Base-by-base conservation (phyloP, 192 early-diverging fungal species). In the Jimgerdemannia flammicorona region DNA sequence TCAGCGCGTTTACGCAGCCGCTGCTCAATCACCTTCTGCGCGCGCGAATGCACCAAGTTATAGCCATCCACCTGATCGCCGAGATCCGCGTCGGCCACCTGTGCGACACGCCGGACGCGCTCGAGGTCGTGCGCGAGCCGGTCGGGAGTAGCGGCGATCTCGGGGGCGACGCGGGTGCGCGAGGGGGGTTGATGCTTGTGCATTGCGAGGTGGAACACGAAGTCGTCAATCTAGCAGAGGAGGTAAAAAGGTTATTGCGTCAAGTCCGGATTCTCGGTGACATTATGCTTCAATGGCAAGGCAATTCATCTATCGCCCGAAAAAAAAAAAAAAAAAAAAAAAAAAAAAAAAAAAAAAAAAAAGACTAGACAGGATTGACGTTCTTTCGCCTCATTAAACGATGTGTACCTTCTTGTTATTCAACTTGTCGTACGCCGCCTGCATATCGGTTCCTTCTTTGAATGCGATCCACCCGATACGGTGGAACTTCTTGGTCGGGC, bases 391-490 rank as follows among this genome's bases (percentile, higher is more conserved):
- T 77, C 43, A 41, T 49, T 64, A 3, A 70, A 42, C 41, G 40
- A n/a, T 29, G 20, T 19, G 43, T 42, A 82, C 82, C 3, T 83
- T 85, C 64, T 81, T 79, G 73, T 87, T 84, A 74, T 94, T 84
- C 69, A 95, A 80, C 49, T 82, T 79, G 29, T 88, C 85, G 75
- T 90, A 78, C 20, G 92, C 91, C 64, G 80, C 84, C 11, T 91
- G 88, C 80, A 97, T 86, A 77, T 97, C 92, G n/a, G 94, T 93
- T 20, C 91, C 95, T 40, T 93, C 84, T 68, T 91, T 87, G 75
- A 98, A 97, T 29, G 91, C 88, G 74, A 95, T 91, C 97, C 97
- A 99, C 10, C 95, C 97, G 73, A 96, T 87, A 17, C 97, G 92
- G 79, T 93, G 88, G 81, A 93, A 93, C 74, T 94, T 91, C 79